Base-by-base conservation (phyloP, 768 basidiomycete species). In the Boletus subcaerulescens region DNA sequence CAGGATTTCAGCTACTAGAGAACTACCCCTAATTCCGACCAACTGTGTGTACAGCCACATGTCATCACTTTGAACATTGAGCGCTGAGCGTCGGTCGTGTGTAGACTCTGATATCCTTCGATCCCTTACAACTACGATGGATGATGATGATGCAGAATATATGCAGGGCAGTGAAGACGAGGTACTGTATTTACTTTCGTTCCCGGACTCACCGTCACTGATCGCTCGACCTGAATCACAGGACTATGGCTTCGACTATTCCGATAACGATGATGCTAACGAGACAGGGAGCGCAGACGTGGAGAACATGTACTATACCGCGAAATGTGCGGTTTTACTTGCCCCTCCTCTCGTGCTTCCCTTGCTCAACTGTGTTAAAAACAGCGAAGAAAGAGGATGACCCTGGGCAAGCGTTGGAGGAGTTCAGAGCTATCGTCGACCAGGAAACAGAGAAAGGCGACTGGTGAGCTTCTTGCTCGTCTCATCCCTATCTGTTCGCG, bases 281-380 rank as follows among this genome's bases (percentile, higher is more conserved):
- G 89, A 89, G 62, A 80, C 84, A 2, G 89, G 82, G 46, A 90
- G 84, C 50, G 89, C 85, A 24, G 95, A 97, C 73, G 85, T 97
- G 43, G 97, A 99, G 76, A 99, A 99, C 68, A 85, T 94, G 83
- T 99, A 99, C 74, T 98, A 98, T 71, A 89, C 87, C 46, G 97
- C 97, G 12, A 99, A 99, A 73, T 86, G 96, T 98, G 60, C 48
- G 8, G 87, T 72, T 38, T 11, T 40, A 52, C 24, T 56, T 40
- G 5, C 41, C 46, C n/a, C 47, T 49, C 44, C 29, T 40, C 17
- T 45, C 31, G 5, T 43, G 5, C 8, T 1, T 35, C 31, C 18
- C 11, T 40, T 33, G 41, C 38, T 55, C 45, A 47, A 12, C 47
- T 31, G 1, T 35, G 26, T 41, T 31, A 11, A 50, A 38, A 36